Evolutionary conservation across 306 rosid species (phyloP).

Genomic region (Adenanthera pavonina): DNA sequence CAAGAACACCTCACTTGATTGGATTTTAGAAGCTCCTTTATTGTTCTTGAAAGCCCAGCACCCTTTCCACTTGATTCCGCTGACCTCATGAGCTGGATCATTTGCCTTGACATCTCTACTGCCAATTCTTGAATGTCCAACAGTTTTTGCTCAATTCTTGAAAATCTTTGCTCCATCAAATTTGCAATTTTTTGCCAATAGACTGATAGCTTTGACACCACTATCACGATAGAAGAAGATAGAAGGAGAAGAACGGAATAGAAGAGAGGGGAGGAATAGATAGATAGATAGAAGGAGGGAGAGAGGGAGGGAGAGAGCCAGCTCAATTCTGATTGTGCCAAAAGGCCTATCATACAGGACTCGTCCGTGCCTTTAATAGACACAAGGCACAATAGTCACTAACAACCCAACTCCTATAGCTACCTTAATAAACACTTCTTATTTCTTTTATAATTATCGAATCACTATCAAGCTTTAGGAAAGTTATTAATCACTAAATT

Average conservation of each 20-base stretch:
- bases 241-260: background rate
- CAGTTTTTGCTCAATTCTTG: no score
- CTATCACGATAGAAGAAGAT: background rate
- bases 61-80: no score
- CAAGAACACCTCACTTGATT: background rate
- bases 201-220: no score
- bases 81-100: no score
- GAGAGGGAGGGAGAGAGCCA: background rate
- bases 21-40: background rate
- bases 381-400: background rate
- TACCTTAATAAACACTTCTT: background rate
- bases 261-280: background rate
- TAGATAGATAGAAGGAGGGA: background rate
- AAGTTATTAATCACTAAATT: background rate
- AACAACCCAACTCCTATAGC: background rate
- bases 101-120: no score
- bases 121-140: no score
- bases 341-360: background rate
- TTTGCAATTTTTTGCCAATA: no score
- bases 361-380: background rate
- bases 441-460: background rate
- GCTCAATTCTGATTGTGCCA: background rate
- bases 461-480: background rate
- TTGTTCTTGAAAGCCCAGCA: no score
- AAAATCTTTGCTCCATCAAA: no score